Conservation (phyloP, 768 basidiomycete species). For the Imleria badia region DNA sequence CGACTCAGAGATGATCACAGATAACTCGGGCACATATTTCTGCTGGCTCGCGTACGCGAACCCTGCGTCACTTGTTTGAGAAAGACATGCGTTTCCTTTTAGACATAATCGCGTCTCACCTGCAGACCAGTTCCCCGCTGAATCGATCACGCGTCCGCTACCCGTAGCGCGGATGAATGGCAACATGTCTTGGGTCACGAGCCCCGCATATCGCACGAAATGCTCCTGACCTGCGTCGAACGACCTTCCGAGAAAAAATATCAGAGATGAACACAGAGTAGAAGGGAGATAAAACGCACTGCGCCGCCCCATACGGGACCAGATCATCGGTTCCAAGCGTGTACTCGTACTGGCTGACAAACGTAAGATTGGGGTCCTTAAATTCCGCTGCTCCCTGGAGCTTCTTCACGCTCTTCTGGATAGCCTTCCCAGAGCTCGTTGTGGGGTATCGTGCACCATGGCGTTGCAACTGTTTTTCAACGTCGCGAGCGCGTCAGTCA, state of each 20-base stretch:
- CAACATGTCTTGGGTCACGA: slow-evolving; percentile 42
- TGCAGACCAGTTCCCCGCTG: slow-evolving; percentile 64
- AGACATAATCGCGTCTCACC: slow-evolving; percentile 37
- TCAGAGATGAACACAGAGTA: slow-evolving; percentile 38
- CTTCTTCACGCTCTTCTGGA: slow-evolving; percentile 49
- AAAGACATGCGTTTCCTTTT: neutral
- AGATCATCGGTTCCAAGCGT: slow-evolving; percentile 56
- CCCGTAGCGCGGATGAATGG: slow-evolving; percentile 53
- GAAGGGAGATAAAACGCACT: slow-evolving; percentile 61
- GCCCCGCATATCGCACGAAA: slow-evolving; percentile 49
- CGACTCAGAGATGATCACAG: slow-evolving; percentile 56
- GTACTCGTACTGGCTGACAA: slow-evolving; percentile 57
- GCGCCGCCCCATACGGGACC: slow-evolving; percentile 60
- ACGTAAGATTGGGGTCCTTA: slow-evolving; percentile 45
- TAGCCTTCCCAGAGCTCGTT: slow-evolving; percentile 37
- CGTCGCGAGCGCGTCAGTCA: neutral
- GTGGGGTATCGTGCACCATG: slow-evolving; percentile 80
- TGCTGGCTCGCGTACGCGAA: slow-evolving; percentile 53
- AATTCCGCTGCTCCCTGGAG: slow-evolving; percentile 47
- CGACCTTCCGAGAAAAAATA: slow-evolving; percentile 33
- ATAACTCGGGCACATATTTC: slow-evolving; percentile 43
- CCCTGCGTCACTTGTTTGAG: slow-evolving; percentile 1
- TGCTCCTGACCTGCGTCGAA: slow-evolving; percentile 49
- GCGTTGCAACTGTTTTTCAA: slow-evolving; percentile 55
- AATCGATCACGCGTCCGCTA: slow-evolving; percentile 55